A percentile compares a stretch with the other conserved stretches of the same genome.
phyloP scores from a whole-genome alignment of 23 red algal genomes.

The Gracilaria domingensis region DNA sequence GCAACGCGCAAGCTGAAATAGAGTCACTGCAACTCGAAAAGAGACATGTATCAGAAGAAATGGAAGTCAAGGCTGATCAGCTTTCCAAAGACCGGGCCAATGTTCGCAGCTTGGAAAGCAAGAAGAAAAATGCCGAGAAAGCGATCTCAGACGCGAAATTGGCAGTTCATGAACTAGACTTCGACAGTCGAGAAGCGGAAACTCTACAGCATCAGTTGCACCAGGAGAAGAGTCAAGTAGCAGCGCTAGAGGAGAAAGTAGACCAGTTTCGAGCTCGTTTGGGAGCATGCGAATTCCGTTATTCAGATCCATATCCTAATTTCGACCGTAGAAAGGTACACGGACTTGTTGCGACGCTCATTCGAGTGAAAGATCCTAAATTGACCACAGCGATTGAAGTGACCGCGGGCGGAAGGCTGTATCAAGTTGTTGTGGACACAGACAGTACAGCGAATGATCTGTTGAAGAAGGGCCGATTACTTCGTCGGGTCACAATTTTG shows the following conservation, averaged over 20 bases:
- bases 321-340: conserved; percentile 85
- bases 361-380: conserved; percentile 72
- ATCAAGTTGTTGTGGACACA: conserved; percentile 96
- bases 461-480: conserved; percentile 74
- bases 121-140: conserved; percentile 65
- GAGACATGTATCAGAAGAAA: conserved; percentile 39
- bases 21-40: conserved; percentile 67
- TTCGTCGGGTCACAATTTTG: conserved; percentile 90
- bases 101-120: conserved; percentile 56
- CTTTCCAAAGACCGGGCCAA: conserved; percentile 60
- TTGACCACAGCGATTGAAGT: conserved; percentile 87
- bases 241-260: conserved; percentile 43
- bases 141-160: conserved; percentile 76
- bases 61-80: conserved; percentile 49
- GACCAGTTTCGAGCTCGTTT: conserved; percentile 79
- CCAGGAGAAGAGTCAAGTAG: conserved; percentile 51
- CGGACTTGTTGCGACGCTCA: conserved; percentile 83
- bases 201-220: conserved; percentile 30
- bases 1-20: conserved; percentile 61
- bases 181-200: conserved; percentile 70
- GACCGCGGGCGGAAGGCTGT: conserved; percentile 86
- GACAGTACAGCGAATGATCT: conserved; percentile 90
- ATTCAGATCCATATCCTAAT: conserved; percentile 68
- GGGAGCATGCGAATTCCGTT: conserved; percentile 78
- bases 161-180: conserved; percentile 93